A percentile compares a stretch with the other conserved stretches of the same genome.
These are phyloP conservation scores for Pseudopyricularia javanii DNA, from an alignment of 2,329 filamentous ascomycete species.

Conservation along the genomic window DNA sequence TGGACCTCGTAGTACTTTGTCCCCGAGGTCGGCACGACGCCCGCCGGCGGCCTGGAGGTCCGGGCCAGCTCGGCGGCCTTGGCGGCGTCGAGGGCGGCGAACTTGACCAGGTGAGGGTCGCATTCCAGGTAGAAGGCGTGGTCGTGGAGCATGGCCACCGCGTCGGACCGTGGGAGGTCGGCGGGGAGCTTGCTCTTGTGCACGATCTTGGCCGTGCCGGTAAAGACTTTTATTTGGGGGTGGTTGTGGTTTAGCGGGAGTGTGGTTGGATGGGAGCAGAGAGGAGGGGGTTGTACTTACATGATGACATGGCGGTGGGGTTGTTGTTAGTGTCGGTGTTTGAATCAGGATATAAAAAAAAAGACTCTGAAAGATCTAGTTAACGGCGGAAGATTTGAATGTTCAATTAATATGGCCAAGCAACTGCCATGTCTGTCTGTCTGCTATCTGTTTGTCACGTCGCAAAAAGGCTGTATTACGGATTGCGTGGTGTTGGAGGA, in stretches of 20 bases:
- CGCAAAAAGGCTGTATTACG: no score
- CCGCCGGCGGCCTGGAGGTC: slow-evolving; percentile 16
- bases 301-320: not conserved
- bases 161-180: slow-evolving; percentile 19
- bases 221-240: slow-evolving; percentile 25
- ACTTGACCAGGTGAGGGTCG: slow-evolving; percentile 37
- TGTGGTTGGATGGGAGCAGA: not conserved
- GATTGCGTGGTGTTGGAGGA: not conserved
- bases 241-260: not conserved
- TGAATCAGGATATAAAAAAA: not conserved
- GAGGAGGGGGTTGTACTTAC: not conserved
- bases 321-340: not conserved
- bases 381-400: no score
- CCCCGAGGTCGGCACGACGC: slow-evolving; percentile 11
- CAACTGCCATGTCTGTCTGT: no score
- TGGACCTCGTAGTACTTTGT: slow-evolving; percentile 33
- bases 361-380: not conserved
- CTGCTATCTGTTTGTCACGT: no score
- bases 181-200: slow-evolving; percentile 30
- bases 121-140: slow-evolving; percentile 38
- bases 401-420: no score
- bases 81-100: slow-evolving; percentile 20
- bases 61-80: slow-evolving; percentile 15
- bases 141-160: slow-evolving; percentile 38
- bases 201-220: slow-evolving; percentile 25